These are phyloP conservation scores for Phascolomyces articulosus DNA, from an alignment of 371 early-diverging fungal genomes.

Conservation along the genomic window DNA sequence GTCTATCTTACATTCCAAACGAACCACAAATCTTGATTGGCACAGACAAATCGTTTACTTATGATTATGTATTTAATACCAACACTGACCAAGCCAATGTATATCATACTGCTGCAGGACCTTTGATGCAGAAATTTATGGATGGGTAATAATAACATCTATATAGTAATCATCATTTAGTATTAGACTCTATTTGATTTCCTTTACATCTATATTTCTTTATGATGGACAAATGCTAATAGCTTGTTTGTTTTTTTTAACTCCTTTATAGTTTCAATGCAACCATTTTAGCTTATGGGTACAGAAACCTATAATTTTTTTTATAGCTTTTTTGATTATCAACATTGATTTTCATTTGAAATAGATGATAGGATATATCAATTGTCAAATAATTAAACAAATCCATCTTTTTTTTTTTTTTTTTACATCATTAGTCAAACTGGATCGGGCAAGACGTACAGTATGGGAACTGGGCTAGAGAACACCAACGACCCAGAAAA, in stretches of 20 bases:
- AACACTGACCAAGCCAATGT: constrained; percentile 71
- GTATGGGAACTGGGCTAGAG: constrained; percentile 55
- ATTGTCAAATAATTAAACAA: neutral
- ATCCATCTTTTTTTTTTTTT: constrained; percentile 66
- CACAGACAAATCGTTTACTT: constrained; percentile 78
- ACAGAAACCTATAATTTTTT: constrained; percentile 33
- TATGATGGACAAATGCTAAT: neutral
- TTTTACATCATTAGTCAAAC: constrained; percentile 39
- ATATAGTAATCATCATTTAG: neutral
- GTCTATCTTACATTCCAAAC: constrained; percentile 68
- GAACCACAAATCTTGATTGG: constrained; percentile 71
- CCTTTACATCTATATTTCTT: too few relatives aligned
- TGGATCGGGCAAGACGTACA: constrained; percentile 62
- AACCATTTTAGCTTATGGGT: constrained; percentile 33
- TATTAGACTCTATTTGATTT: too few relatives aligned
- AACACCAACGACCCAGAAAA: constrained; percentile 36
- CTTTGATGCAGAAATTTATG: constrained; percentile 81
- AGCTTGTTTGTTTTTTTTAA: constrained; percentile 59
- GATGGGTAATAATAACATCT: constrained; percentile 73
- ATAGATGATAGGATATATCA: too few relatives aligned
- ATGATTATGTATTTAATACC: constrained; percentile 84
- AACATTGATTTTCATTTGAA: too few relatives aligned
- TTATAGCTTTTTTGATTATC: too few relatives aligned
- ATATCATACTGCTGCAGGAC: constrained; percentile 71
- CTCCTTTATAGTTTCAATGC: constrained; percentile 28